A percentile compares a stretch with the other conserved stretches of the same genome.
Evolutionary conservation across 352 stramenopile genomes (phyloP).

Genomic region (Globisporangium cederbergense): DNA sequence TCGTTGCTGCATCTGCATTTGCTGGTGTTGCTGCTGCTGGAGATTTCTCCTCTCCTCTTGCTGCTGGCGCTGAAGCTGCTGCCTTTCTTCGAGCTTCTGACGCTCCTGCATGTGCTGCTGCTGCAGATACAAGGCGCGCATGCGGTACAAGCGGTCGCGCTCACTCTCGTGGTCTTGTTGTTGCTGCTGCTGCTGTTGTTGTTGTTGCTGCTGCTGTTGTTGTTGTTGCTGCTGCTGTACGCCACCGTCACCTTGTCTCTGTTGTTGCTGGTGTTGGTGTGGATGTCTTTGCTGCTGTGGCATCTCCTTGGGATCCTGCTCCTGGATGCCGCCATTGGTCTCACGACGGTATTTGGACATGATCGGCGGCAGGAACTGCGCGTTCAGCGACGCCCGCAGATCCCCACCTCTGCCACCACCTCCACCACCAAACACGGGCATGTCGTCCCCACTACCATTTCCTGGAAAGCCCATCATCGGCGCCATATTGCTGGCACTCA

Average conservation of each 20-base stretch:
- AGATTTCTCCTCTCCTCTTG: constrained; percentile 19
- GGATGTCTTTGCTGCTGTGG: constrained; percentile 29
- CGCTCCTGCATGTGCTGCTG: constrained; percentile 19
- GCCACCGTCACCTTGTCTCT: constrained; percentile 16
- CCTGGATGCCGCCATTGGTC: constrained; percentile 16
- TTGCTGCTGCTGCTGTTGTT: constrained; percentile 26
- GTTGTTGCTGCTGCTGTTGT: constrained; percentile 30
- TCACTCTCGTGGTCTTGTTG: constrained; percentile 12
- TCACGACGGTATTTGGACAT: constrained; percentile 10
- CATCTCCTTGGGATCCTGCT: constrained; percentile 27
- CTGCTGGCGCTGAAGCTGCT: constrained; percentile 18
- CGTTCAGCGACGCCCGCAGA: constrained; percentile 1
- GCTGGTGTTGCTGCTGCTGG: constrained; percentile 5
- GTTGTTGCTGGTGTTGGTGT: constrained; percentile 32
- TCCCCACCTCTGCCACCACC: neutral
- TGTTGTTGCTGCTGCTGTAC: constrained; percentile 19
- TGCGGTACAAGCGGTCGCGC: constrained; percentile 14
- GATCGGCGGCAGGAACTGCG: constrained; percentile 10
- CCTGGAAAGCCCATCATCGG: constrained; percentile 1
- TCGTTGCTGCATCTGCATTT: neutral
- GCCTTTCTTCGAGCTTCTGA: constrained; percentile 6
- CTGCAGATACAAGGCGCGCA: constrained; percentile 16
- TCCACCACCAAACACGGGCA: neutral
- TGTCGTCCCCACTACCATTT: neutral
- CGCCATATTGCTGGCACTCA: neutral